Evolutionary conservation across 768 basidiomycete species (phyloP).

Genomic region (Rhizopogon rudus): DNA sequence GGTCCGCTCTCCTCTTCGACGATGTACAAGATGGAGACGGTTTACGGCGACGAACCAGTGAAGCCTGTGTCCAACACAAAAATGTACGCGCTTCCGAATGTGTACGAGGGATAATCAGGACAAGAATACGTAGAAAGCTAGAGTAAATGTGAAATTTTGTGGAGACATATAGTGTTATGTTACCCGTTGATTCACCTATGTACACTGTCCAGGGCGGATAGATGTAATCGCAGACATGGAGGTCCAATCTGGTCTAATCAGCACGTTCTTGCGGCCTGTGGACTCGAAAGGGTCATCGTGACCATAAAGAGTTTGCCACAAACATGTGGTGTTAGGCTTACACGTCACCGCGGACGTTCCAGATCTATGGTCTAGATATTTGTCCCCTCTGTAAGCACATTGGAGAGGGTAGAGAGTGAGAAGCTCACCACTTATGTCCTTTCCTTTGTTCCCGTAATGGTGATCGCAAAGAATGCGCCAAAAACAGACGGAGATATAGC

Average conservation of each 20-base stretch:
- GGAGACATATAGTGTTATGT: too few relatives aligned
- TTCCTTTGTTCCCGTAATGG: neutral
- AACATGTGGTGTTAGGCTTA: too few relatives aligned
- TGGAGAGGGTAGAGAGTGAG: neutral
- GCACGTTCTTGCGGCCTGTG: too few relatives aligned
- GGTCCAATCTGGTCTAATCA: too few relatives aligned
- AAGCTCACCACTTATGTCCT: neutral
- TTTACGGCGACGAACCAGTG: slow-evolving; percentile 54
- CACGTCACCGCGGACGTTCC: neutral
- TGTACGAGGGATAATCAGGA: slow-evolving; percentile 33
- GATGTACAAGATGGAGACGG: slow-evolving; percentile 72
- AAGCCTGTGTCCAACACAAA: slow-evolving; percentile 38
- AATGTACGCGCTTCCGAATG: slow-evolving; percentile 66
- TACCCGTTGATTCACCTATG: too few relatives aligned
- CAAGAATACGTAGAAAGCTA: too few relatives aligned
- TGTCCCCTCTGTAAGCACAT: neutral
- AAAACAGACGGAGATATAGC: neutral
- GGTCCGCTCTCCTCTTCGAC: slow-evolving; percentile 37
- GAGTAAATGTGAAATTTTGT: neutral
- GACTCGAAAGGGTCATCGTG: too few relatives aligned
- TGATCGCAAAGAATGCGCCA: neutral
- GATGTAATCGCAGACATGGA: too few relatives aligned
- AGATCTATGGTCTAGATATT: neutral
- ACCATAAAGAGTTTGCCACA: too few relatives aligned
- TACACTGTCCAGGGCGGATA: too few relatives aligned